Evolutionary conservation across 371 early-diverging fungal genomes (phyloP).

Genomic region (Sporodiniella umbellata): DNA sequence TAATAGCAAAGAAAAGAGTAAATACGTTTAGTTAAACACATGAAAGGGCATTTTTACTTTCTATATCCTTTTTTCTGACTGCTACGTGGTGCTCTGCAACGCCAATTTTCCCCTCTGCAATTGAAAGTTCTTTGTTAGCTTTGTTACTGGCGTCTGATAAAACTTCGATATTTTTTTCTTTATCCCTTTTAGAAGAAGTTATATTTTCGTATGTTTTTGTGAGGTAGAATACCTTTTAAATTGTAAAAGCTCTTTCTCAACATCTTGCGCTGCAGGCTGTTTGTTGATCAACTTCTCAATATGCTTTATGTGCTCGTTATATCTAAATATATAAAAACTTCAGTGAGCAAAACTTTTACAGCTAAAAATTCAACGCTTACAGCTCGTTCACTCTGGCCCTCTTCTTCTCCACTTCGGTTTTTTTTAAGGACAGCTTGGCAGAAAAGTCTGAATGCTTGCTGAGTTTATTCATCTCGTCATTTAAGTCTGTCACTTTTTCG

Average conservation of each 20-base stretch:
- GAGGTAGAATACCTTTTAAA: background rate
- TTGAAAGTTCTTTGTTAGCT: slow-evolving; percentile 31
- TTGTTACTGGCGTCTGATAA: slow-evolving; percentile 13
- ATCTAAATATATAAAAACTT: slow-evolving; percentile 1
- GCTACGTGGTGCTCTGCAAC: slow-evolving; percentile 25
- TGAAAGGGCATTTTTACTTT: too few relatives aligned
- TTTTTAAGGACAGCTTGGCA: slow-evolving; percentile 55
- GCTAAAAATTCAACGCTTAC: background rate
- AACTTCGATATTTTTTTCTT: slow-evolving; percentile 27
- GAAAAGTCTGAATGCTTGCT: slow-evolving; percentile 57
- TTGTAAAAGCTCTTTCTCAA: slow-evolving; percentile 24
- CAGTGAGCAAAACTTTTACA: background rate
- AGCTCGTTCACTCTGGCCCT: slow-evolving; percentile 19
- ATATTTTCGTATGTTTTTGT: too few relatives aligned
- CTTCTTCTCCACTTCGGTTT: slow-evolving; percentile 41
- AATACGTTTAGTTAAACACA: too few relatives aligned
- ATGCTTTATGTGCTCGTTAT: slow-evolving; percentile 26
- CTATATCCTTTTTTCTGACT: slow-evolving; percentile 15
- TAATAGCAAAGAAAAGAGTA: background rate
- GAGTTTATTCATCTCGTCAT: slow-evolving; percentile 48
- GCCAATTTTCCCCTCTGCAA: slow-evolving; percentile 34
- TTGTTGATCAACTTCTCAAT: slow-evolving; percentile 18
- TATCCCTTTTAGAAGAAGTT: slow-evolving; percentile 1
- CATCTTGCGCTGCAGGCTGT: slow-evolving; percentile 21
- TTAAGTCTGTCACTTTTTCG: slow-evolving; percentile 24